Evolutionary conservation across 805 yeast species (phyloP), one percentile per base, ranked within the genome.

Genomic region (Debaryomyces tyrocola): DNA sequence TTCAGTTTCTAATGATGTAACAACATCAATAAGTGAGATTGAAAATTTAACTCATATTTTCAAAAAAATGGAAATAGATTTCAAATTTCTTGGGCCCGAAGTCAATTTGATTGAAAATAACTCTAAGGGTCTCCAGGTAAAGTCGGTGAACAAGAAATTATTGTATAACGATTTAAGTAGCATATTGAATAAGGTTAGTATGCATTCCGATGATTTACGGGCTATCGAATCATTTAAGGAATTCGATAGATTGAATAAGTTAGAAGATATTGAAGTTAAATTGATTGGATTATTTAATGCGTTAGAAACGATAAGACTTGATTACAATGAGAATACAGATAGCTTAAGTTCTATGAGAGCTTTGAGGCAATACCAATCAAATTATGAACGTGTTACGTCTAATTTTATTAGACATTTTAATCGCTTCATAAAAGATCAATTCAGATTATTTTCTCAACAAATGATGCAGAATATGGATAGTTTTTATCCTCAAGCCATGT

Each of bases 101-200:
- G 81, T 91, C 42, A 77, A 79, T 39, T 79, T 76, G 43, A 82
- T 90, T 36, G 96, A 90, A 58, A 73, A 74, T 31, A 87, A 85
- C 59, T 83, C 91, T 2, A 82, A 85, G 55, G 96, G 96, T 41
- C 65, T 90, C 14, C 97, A 91, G 64, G 85, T 91, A 6, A 84
- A 84, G 54, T 81, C 92, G 4, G 83, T 88, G 37, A 91, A 91
- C 66, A 87, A 87, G 63, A 88, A 87, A 56, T 62, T 76, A n/a
- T 70, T 90, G 20, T 85, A 83, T 74, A 80, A 77, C 40, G 90
- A 88, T 49, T 74, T 90, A 45, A 79, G 79, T 34, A 80, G 77
- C n/a, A 74, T 90, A 39, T 66, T 90, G 50, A 77, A 78, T 41
- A 85, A 88, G n/a, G 86, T 87, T 7, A 79, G 84, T 46, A 73